phyloP scores from a whole-genome alignment of 2,329 filamentous ascomycete species.

The Neopestalotiopsis clavispora region DNA sequence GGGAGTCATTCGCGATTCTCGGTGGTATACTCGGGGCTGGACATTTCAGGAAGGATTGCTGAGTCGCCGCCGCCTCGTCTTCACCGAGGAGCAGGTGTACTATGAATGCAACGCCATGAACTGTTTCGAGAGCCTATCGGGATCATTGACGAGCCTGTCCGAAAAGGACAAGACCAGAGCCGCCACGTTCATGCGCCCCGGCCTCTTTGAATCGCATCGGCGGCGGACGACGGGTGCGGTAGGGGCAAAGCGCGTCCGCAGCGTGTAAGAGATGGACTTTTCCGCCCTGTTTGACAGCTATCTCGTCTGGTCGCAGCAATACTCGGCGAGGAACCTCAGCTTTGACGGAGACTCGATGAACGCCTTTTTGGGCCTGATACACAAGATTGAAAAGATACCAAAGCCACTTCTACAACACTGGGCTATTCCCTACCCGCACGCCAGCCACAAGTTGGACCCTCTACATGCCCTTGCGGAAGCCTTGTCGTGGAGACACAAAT shows the following conservation, averaged over 20 bases:
- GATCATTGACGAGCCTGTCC: background rate
- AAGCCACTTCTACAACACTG: background rate
- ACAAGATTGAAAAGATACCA: background rate
- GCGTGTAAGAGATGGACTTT: background rate
- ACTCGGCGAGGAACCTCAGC: background rate
- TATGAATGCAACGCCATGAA: slow-evolving; percentile 20
- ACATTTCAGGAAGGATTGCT: slow-evolving; percentile 21
- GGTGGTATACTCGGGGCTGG: slow-evolving; percentile 24
- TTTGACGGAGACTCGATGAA: background rate
- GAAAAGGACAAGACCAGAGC: background rate
- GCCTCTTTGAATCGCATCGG: background rate
- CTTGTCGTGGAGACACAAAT: background rate
- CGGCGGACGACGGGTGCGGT: background rate
- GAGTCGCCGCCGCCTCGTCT: slow-evolving; percentile 15
- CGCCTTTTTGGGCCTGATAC: background rate
- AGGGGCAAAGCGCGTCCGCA: background rate
- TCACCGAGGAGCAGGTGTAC: slow-evolving; percentile 21
- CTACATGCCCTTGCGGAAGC: slow-evolving; percentile 2
- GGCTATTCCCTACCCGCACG: background rate
- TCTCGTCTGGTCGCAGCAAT: background rate
- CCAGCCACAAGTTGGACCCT: background rate
- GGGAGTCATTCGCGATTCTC: slow-evolving; percentile 17
- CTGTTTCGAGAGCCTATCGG: background rate
- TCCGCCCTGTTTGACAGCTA: background rate
- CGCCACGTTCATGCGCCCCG: background rate